Base-by-base conservation (phyloP, 192 early-diverging fungal genomes). In the Linnemannia elongata region DNA sequence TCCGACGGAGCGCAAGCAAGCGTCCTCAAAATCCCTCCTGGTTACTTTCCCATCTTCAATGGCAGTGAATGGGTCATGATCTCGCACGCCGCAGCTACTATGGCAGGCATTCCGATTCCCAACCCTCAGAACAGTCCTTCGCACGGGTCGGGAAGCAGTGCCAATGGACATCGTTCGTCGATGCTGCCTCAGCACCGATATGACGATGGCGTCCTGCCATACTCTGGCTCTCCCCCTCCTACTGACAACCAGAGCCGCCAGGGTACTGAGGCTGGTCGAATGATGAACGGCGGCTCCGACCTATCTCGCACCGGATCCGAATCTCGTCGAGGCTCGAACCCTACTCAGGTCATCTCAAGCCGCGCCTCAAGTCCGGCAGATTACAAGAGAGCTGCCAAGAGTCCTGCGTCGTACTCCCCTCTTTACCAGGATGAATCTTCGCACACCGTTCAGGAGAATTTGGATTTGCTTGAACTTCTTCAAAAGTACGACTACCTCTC, bases 1-100 rank as follows among this genome's bases (percentile, higher is more conserved):
- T 86, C 84, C 30, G 84, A 86, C 3, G 78, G 77, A 1, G 30
- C 70, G 13, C 84, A 76, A 27, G 78, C 84, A 1, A 76, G 79
- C 13, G 78, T 86, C 35, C 79, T 86, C 60, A 86, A 86, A 70
- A 68, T 86, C 22, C 84, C 84, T 18, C 78, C 84, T 12, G 84
- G 84, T 7, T 86, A 86, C 72, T 86, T 86, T 36, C 84, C 84
- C 30, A 86, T 86, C 60, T 86, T 74, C 39, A 86, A 86, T 69
- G 84, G 84, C 20, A 81, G 41, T 38, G 84, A 86, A 35, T 86
- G 84, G 84, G 79, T 86, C 7, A 72, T 86, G 71, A 86, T 86
- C 38, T 86, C 84, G 24, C 75, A 86, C 66, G 54, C 73, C 30
- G 75, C 84, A 18, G 84, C 84, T 10, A 41, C 49, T 27, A 30